Base-by-base conservation (phyloP, 768 basidiomycete species). In the Lactarius psammicola region DNA sequence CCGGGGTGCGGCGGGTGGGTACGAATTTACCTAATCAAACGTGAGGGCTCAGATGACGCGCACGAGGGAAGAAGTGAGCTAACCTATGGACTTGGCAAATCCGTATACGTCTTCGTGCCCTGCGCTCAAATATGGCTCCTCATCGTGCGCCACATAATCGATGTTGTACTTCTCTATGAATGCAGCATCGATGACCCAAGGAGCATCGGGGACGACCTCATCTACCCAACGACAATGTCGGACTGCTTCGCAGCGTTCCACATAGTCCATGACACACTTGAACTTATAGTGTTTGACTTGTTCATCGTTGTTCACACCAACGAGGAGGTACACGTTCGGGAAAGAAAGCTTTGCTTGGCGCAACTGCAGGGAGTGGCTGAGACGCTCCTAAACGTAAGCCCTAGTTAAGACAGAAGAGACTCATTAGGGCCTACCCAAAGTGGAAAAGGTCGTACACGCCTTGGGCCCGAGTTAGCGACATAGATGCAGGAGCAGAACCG, bases 181-280 rank as follows among this genome's bases (percentile, higher is more conserved):
- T 0, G 82, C 87, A 62, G 88, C 80, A 69, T 88, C 86, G 65
- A 98, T 81, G 46, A 93, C 80, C 97, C 96, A 98, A 2, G 97
- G 97, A 3, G 90, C 91, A 44, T 93, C 90, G 6, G 92, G 84
- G 28, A 97, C 80, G 56, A 99, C 88, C 76, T 98, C 90, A 74
- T 97, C 94, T 0, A 95, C 94, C 96, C 96, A 99, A 63, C 93
- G 85, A 75, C 95, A 95, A 75, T 98, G 94, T n/a, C 92, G 82
- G n/a, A 88, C 90, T 6, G 90, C 85, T 77, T 98, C 97, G 71
- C 94, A 81, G 82, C 95, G 83, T 75, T 99, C 97, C 0, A 84
- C 82, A 69, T 95, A 91, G n/a, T 80, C 85, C 91, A 98, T 93
- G 67, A 97, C 85, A 8, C 89, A 87, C 31, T 83, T 84, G 20